Evolutionary conservation across 1,284 basidiomycete genomes (phyloP), one percentile per base, ranked within the genome.

Genomic region (Sanguinoderma infundibulare): DNA sequence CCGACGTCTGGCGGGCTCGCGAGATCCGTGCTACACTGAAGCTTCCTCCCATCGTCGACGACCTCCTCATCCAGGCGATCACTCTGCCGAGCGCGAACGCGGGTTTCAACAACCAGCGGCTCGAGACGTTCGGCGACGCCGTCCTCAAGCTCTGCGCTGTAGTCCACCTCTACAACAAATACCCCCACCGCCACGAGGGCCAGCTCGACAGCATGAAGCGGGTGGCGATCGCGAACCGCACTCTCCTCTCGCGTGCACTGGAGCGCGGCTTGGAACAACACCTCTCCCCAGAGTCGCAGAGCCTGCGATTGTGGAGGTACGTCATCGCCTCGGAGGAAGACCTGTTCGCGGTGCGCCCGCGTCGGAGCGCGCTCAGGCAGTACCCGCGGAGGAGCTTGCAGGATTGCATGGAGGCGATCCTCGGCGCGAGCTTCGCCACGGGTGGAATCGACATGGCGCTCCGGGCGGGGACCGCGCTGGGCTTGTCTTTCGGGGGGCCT

Each of bases 111-210:
- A 95, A 95, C 65, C 91, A 96, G 71, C 85, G 91, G 2, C 73
- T 95, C 54, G 94, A 96, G 73, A 94, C 92, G 0, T 78, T 95
- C 17, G 93, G 94, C 8, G 94, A 95, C 70, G 85, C 90, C 0
- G 90, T 94, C 0, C 81, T 96, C 44, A 89, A 95, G 71, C 75
- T 95, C 32, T 84, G 86, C 44, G 87, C 87, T 2, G 89, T 89
- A 14, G 87, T 94, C 1, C 84, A 94, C 69, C 73, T 94, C 1
- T 90, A 89, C 77, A 90, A 91, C 75, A 81, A 82, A 58, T 92
- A 83, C 67, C 90, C 90, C 0, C 79, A 85, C 63, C 82, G 89
- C 26, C 90, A 95, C 68, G 94, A 96, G 78, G 93, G 94, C 0
- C 90, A 93, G 66, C 81, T 96, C 50, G 82, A 86, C 42, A 75